These are phyloP conservation scores for Castanopsis chinensis DNA, from an alignment of 306 rosid genomes.

Conservation along the genomic window DNA sequence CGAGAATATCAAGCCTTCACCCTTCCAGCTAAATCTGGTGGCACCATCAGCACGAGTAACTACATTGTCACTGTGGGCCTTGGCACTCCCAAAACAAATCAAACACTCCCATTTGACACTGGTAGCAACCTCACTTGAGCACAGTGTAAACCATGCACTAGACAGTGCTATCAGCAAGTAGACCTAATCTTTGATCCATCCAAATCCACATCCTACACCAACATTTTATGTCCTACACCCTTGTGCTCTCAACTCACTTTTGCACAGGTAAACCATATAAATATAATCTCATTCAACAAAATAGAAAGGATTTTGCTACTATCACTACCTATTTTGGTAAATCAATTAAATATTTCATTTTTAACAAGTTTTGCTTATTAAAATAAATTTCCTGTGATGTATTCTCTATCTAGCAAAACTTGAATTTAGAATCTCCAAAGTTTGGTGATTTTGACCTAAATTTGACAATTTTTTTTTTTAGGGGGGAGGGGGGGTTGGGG, in stretches of 20 bases:
- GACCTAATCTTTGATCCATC: conserved; percentile 52
- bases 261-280: conserved; percentile 42
- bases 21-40: conserved; percentile 54
- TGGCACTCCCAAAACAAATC: conserved; percentile 52
- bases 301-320: no score
- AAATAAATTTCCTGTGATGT: no score
- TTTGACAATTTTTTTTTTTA: no score
- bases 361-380: no score
- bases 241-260: conserved; percentile 44
- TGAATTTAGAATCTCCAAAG: no score
- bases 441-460: no score
- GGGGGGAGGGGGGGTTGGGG: no score
- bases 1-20: no score
- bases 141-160: conserved; percentile 62
- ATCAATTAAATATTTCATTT: no score
- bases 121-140: conserved; percentile 81
- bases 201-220: conserved; percentile 39
- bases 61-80: conserved; percentile 61
- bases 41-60: conserved; percentile 42
- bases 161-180: conserved; percentile 46
- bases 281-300: no score
- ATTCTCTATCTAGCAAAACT: no score
- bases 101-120: conserved; percentile 62
- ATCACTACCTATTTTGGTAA: no score
- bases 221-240: conserved; percentile 42